These are phyloP conservation scores for Angomonas deanei DNA, from an alignment of 208 protist species.

Conservation along the genomic window DNA sequence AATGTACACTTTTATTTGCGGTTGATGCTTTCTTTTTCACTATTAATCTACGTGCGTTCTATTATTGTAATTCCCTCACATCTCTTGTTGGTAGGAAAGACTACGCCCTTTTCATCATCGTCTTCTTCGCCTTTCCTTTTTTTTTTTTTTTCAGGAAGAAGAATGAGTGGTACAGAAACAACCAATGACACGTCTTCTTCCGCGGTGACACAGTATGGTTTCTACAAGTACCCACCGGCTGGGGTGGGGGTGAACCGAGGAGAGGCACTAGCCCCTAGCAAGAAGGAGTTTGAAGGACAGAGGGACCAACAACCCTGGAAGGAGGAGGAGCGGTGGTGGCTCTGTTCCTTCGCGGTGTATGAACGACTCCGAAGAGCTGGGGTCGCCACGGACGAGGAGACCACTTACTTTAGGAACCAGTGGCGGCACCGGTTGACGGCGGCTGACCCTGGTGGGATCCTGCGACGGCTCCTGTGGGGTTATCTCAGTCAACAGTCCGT, in stretches of 20 bases:
- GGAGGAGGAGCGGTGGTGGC: slow-evolving; percentile 4
- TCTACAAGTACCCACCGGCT: no score
- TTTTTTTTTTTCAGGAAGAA: not conserved
- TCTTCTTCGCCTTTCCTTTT: not conserved
- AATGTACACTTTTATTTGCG: no score
- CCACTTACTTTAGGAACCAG: slow-evolving; percentile 6
- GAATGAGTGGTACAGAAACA: not conserved
- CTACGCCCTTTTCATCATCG: no score
- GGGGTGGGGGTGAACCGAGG: not conserved
- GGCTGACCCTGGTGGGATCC: slow-evolving; percentile 10
- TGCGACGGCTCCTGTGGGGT: slow-evolving; percentile 33
- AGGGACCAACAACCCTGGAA: not conserved
- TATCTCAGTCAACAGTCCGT: slow-evolving; percentile 35
- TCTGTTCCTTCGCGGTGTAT: not conserved
- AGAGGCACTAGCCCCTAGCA: not conserved
- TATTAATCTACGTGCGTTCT: not conserved
- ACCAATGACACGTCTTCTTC: not conserved
- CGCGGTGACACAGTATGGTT: no score
- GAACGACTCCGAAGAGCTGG: slow-evolving; percentile 1
- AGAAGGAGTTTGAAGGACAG: not conserved
- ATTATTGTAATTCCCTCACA: not conserved
- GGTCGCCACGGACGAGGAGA: not conserved
- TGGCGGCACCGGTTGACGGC: slow-evolving; percentile 13
- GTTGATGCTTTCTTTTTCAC: no score
- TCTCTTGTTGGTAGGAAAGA: no score